Base-by-base conservation (phyloP, 1,284 basidiomycete species). In the Sanghuangporus baumii region DNA sequence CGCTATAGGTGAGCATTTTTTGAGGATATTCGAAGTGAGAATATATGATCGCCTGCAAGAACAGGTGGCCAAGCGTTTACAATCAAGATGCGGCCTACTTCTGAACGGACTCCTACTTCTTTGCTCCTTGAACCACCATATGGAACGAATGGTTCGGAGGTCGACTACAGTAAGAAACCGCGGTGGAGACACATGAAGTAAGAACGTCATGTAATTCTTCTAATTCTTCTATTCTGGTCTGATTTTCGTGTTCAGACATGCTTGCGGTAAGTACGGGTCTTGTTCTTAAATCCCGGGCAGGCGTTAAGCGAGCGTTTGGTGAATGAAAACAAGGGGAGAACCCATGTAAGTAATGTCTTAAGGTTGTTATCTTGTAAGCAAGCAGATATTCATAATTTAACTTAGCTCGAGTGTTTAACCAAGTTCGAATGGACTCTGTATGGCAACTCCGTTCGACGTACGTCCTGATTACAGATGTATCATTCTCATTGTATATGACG, bases 391-490 rank as follows among this genome's bases (percentile, higher is more conserved):
- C 31, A 14, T 18, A 34, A 46, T 18, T 50, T 36, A 26, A 23
- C 26, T 14, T 16, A 65, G 64, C 61, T 46, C 9, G 57, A 3
- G 40, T 62, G 3, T 65, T 55, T 56, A 46, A 47, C 14, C 63
- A 62, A 43, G 60, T 60, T 16, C 63, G 66, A 4, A 66, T 83
- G 70, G 82, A 84, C 67, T 76, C 78, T 20, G 74, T 76, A 20
- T 83, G 77, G 72, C 75, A 78, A 60, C 81, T 81, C 69, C 73
- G 81, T 12, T 65, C 73, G 55, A 77, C 76, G 64, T 65, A 56
- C 14, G 51, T 46, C 43, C 16, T 46, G 16, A 1, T 14, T 46
- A 11, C 3, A n/a, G 20, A 46, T 5, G 16, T 6, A 46, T 16
- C 16, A 7, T 2, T 46, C 1, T n/a, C 7, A 8, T 46, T 46